A percentile compares a stretch with the other conserved stretches of the same genome.
Conservation (phyloP, 768 basidiomycete species). For the Serendipita sp. region DNA sequence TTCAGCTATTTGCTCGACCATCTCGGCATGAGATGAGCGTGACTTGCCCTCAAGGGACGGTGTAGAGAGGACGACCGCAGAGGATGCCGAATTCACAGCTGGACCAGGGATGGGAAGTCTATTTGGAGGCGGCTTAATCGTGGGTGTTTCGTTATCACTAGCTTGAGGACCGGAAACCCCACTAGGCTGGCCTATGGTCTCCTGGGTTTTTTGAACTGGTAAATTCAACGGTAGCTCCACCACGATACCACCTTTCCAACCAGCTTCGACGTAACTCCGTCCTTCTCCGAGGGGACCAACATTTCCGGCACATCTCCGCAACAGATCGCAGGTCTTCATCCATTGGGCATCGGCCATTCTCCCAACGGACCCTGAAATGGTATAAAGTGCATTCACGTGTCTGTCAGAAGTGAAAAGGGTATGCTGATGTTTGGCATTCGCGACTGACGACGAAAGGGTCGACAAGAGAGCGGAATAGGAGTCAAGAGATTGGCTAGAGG, state of each 20-base stretch:
- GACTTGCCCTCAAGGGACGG: neutral
- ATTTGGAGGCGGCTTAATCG: too few species aligned
- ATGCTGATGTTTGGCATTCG: conserved; percentile 3
- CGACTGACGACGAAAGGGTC: neutral
- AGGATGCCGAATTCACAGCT: neutral
- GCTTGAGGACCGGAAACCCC: too few species aligned
- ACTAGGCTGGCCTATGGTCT: too few species aligned
- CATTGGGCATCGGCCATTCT: conserved; percentile 2
- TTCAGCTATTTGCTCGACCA: neutral
- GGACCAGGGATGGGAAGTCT: too few species aligned
- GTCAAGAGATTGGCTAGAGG: neutral
- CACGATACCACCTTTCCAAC: neutral
- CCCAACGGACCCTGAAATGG: neutral
- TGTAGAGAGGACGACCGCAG: neutral
- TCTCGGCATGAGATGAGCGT: neutral
- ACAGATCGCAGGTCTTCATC: conserved; percentile 1
- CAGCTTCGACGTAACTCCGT: neutral
- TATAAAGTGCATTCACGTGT: neutral
- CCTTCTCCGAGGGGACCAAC: neutral
- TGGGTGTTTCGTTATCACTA: too few species aligned
- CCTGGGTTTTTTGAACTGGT: neutral
- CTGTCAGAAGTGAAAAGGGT: neutral
- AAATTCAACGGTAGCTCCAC: neutral
- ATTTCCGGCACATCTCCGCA: neutral
- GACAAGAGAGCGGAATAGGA: conserved; percentile 2